Evolutionary conservation across 495 filamentous ascomycete genomes (phyloP).

Genomic region (Hamigera avellanea): DNA sequence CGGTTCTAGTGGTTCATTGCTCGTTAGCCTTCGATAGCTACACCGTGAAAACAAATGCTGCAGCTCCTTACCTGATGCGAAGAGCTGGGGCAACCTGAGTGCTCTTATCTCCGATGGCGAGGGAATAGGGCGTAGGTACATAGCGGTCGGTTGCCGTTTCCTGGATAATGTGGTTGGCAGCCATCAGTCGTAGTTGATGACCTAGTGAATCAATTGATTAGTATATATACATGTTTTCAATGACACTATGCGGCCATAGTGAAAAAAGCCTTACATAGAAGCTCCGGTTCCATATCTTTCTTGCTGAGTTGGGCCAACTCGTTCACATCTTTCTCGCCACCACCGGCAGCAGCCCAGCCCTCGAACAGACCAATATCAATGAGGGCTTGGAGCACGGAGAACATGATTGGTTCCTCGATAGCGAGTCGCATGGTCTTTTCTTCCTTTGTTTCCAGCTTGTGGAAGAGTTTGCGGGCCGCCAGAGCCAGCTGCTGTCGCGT

Average conservation of each 20-base stretch:
- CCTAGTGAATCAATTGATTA: too few species aligned
- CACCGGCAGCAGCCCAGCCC: slow-evolving; percentile 13
- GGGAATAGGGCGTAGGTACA: too few species aligned
- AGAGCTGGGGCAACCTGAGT: slow-evolving; percentile 23
- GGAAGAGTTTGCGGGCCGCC: slow-evolving; percentile 16
- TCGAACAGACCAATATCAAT: slow-evolving; percentile 18
- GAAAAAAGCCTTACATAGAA: slow-evolving; percentile 11
- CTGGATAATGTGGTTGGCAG: too few species aligned
- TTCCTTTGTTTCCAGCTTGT: slow-evolving; percentile 16
- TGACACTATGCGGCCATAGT: slow-evolving; percentile 24
- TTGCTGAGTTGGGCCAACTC: slow-evolving; percentile 11
- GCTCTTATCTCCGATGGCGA: too few species aligned
- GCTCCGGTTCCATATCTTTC: slow-evolving; percentile 11
- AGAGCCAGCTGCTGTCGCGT: slow-evolving; percentile 16
- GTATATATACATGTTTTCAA: too few species aligned
- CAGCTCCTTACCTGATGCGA: slow-evolving; percentile 18
- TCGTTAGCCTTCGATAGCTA: too few species aligned
- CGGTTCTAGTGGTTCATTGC: too few species aligned
- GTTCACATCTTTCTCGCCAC: slow-evolving; percentile 14
- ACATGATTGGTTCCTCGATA: slow-evolving; percentile 18
- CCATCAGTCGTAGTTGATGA: too few species aligned
- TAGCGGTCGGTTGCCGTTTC: too few species aligned
- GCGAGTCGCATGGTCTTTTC: slow-evolving; percentile 20
- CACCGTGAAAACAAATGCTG: not conserved
- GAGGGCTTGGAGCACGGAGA: slow-evolving; percentile 18